Evolutionary conservation across 1,284 basidiomycete species (phyloP), one percentile per base, ranked within the genome.

Genomic region (Ustanciosporium gigantosporum): DNA sequence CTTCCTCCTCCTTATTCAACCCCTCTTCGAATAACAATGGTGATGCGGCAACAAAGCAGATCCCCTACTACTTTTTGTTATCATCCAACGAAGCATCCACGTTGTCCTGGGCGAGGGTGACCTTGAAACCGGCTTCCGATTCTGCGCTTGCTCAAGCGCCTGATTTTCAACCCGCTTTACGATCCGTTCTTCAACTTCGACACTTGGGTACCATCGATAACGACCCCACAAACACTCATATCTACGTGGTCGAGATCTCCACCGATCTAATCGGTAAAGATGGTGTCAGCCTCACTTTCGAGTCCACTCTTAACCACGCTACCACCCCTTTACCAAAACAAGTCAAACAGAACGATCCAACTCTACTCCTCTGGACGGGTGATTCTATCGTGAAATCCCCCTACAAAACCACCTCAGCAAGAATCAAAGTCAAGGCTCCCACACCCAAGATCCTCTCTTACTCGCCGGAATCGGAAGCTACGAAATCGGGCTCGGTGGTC

Each of bases 361-460:
- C 93, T 77, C 83, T 84, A 27, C 82, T 95, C 56, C 84, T 88
- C 72, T 94, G 90, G 79, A 81, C 83, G 45, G 84, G 87, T 2
- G 86, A 88, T 44, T 78, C 82, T 86, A 85, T 88, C 67, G 85
- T 94, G 9, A 80, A 91, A 52, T 91, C 88, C 68, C 88, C 89
- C 31, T 96, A 95, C 78, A 75, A 81, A 23, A 91, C 89, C n/a
- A 79, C 82, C 40, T 84, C 88, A 17, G 91, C 91, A 76, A 83
- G 89, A 29, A 88, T 90, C 31, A 94, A 93, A 81, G 80, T 95
- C 42, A 21, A 62, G 41, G 36, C 41, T 21, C 41, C 45, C 20
- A 41, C 51, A 7, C 43, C 51, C 17, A 41, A 42, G 25, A 69
- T 66, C 31, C 15, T 64, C 37, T 61, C 65, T 41, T 61, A 31